Evolutionary conservation across 2,329 filamentous ascomycete genomes (phyloP).

Genomic region (Cyclaneusma minus): DNA sequence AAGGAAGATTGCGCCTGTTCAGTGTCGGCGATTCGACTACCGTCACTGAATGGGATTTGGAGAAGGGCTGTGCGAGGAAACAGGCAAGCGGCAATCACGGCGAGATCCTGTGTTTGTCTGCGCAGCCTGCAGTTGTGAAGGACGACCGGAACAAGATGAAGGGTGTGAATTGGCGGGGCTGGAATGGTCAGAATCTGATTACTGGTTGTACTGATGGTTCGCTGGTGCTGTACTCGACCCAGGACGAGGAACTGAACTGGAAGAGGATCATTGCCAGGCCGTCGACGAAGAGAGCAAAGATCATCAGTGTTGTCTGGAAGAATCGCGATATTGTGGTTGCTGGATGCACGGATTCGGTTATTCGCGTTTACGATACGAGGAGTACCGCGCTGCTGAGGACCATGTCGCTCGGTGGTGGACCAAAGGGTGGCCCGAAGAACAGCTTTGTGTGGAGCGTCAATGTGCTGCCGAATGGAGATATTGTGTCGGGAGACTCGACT

Average conservation of each 20-base stretch:
- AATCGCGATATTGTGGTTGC: slow-evolving; percentile 69
- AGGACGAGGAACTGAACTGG: slow-evolving; percentile 70
- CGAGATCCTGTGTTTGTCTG: slow-evolving; percentile 92
- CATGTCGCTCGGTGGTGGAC: slow-evolving; percentile 73
- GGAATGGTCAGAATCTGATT: slow-evolving; percentile 47
- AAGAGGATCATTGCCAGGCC: slow-evolving; percentile 61
- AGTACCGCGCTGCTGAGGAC: slow-evolving; percentile 61
- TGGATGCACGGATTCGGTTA: slow-evolving; percentile 92
- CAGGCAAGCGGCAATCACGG: slow-evolving; percentile 87
- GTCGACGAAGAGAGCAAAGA: slow-evolving; percentile 70
- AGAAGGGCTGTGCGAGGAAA: slow-evolving; percentile 58
- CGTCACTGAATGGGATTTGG: slow-evolving; percentile 90
- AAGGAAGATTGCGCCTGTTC: slow-evolving; percentile 73
- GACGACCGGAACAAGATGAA: slow-evolving; percentile 16
- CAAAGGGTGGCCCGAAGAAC: slow-evolving; percentile 63
- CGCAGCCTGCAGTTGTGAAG: slow-evolving; percentile 43
- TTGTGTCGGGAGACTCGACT: slow-evolving; percentile 88
- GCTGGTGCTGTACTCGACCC: slow-evolving; percentile 72
- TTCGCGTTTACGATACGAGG: slow-evolving; percentile 76
- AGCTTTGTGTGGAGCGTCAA: slow-evolving; percentile 90
- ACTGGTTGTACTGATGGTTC: slow-evolving; percentile 86
- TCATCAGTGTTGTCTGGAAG: slow-evolving; percentile 85
- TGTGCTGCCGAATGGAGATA: slow-evolving; percentile 71
- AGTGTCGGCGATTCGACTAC: slow-evolving; percentile 89
- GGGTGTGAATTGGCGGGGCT: slow-evolving; percentile 12